Percentiles rank a stretch among this genome's conserved stretches.
These are phyloP conservation scores for Paracamarosporium sp. DNA, from an alignment of 2,329 filamentous ascomycete genomes.

Conservation along the genomic window DNA sequence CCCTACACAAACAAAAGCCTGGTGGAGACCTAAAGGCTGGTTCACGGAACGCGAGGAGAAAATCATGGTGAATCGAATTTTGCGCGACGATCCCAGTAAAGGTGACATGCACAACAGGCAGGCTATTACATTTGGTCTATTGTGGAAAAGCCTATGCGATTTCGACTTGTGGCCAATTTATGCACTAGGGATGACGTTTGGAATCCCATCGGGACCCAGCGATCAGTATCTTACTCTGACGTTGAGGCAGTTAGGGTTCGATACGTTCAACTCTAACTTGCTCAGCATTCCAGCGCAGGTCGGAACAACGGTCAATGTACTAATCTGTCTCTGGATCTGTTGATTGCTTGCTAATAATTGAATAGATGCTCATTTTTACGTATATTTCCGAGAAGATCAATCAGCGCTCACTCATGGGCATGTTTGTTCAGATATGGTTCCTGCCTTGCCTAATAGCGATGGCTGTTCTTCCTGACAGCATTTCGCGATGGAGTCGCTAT, in stretches of 20 bases:
- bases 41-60: conserved; percentile 69
- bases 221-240: conserved; percentile 59
- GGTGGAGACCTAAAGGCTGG: conserved; percentile 59
- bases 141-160: conserved; percentile 25
- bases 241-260: conserved; percentile 64
- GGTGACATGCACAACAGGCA: conserved; percentile 56
- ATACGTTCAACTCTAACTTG: conserved; percentile 68
- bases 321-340: not conserved
- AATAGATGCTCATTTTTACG: conserved; percentile 49
- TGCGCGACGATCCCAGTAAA: conserved; percentile 64
- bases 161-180: conserved; percentile 32
- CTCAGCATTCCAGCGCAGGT: conserved; percentile 58
- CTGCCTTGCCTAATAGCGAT: conserved; percentile 64
- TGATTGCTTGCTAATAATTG: conserved; percentile 21
- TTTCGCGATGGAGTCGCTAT: conserved; percentile 58
- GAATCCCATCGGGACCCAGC: conserved; percentile 17
- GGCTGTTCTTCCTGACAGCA: conserved; percentile 51
- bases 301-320: conserved; percentile 16
- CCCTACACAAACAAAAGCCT: conserved; percentile 62
- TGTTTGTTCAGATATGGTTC: conserved; percentile 63
- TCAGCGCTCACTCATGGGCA: conserved; percentile 53
- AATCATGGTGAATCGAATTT: conserved; percentile 69
- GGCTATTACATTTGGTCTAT: conserved; percentile 19
- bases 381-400: conserved; percentile 53
- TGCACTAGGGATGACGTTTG: conserved; percentile 21